Evolutionary conservation across 306 rosid genomes (phyloP), one percentile per base, ranked within the genome.

Genomic region (Fragaria vesca): DNA sequence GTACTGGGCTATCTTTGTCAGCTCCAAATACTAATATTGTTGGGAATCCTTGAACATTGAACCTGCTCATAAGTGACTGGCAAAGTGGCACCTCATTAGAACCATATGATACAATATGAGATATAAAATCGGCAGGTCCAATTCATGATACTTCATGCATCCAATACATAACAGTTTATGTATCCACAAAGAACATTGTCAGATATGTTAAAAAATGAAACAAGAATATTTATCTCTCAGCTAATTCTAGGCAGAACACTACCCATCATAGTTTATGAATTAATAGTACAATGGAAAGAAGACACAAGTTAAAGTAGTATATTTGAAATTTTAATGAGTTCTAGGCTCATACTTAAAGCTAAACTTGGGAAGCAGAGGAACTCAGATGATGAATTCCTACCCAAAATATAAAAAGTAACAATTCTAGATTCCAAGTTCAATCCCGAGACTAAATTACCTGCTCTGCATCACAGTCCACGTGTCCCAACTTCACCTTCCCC

Each of bases 41-140:
- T 54, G 99, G 99, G 78, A 96, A 96, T 76, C 99, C 99, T 91
- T 93, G 91, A 82, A 96, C 98, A 5, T 81, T 91, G 86, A 90
- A 96, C 88, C 93, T 93, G 96, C 97, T 90, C 98, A 91, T 96
- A 54, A 96, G 86, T 78, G 99, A 91, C 99, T 96, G 94, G 57
- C 9, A 89, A 76, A 71, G 40, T 12, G 70, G 62, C 62, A 72
- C 62, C 43, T 6, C 21, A 18, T 91, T 72, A 91, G 93, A 90
- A 79, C 24, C 45, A 32, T 58, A 51, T 15, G 58, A 74, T n/a
- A 36, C 15, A 46, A 47, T 6, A 26, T 43, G 47, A 11, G 32
- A 45, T 28, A 28, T n/a, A 74, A 18, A 66, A 71, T 20, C 7
- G 46, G 21, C 30, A 40, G 30, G 30, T 45, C 67, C 8, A 47